These are phyloP conservation scores for Thalassiosira sp. DNA, from an alignment of 352 stramenopile species.

Conservation along the genomic window DNA sequence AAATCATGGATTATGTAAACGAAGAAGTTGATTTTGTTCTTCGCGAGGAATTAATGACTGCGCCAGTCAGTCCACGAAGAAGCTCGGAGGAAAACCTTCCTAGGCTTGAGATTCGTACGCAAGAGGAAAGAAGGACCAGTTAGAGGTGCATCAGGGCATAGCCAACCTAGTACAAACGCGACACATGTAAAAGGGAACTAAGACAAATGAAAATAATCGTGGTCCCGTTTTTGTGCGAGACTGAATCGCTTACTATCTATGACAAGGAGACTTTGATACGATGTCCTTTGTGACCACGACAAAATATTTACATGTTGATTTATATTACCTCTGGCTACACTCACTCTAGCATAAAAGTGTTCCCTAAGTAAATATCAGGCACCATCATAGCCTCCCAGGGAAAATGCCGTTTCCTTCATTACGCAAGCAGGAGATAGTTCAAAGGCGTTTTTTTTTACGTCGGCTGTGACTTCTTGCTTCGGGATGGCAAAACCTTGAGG, in stretches of 20 bases:
- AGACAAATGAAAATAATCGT: constrained; percentile 20
- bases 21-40: constrained; percentile 16
- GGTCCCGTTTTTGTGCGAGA: constrained; percentile 2
- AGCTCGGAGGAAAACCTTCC: constrained; percentile 1
- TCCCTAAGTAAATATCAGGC: no score
- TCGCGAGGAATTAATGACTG: not conserved
- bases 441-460: constrained; percentile 5
- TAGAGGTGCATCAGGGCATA: not conserved
- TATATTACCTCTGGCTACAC: no score
- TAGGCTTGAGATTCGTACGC: not conserved
- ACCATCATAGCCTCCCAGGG: not conserved
- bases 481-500: constrained; percentile 15
- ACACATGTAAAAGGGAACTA: not conserved
- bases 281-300: no score
- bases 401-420: constrained; percentile 14
- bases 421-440: constrained; percentile 20
- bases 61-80: constrained; percentile 6
- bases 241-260: not conserved
- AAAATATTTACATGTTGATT: no score
- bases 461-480: not conserved
- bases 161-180: not conserved
- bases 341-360: no score
- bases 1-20: constrained; percentile 20
- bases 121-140: not conserved
- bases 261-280: constrained; percentile 5